A percentile compares a stretch with the other conserved stretches of the same genome.
These are phyloP conservation scores for Alternaria dauci DNA, from an alignment of 2,329 filamentous ascomycete genomes.

Conservation along the genomic window DNA sequence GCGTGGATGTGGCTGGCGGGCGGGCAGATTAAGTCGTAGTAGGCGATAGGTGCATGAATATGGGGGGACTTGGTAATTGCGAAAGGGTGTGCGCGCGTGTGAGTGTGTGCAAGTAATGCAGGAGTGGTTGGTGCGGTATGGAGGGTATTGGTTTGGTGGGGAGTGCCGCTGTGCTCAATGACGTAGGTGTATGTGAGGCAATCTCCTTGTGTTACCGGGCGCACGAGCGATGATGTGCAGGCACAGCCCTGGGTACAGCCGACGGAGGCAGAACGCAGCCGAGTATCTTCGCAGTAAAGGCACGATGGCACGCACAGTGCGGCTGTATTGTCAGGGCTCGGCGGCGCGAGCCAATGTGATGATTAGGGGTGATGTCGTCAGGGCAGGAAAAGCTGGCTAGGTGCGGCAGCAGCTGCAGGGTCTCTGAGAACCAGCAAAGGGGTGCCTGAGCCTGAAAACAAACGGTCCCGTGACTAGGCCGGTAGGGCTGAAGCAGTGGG, in stretches of 20 bases:
- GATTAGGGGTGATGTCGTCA: neutral
- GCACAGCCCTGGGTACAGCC: constrained; percentile 9
- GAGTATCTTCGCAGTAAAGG: neutral
- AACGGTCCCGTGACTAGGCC: constrained; percentile 14
- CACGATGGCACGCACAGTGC: constrained; percentile 3
- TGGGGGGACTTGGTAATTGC: constrained; percentile 18
- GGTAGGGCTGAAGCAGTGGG: constrained; percentile 15
- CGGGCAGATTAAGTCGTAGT: constrained; percentile 14
- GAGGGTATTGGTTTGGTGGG: constrained; percentile 17
- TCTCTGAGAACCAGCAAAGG: constrained; percentile 7
- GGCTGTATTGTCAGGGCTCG: neutral
- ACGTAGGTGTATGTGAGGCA: constrained; percentile 14
- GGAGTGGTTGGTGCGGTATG: constrained; percentile 15
- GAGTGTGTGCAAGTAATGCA: constrained; percentile 4
- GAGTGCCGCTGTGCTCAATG: constrained; percentile 17
- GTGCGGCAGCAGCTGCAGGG: constrained; percentile 11
- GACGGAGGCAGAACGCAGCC: neutral
- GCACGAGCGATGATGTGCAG: constrained; percentile 14
- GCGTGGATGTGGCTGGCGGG: constrained; percentile 21
- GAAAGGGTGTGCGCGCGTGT: neutral
- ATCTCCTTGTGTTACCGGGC: constrained; percentile 1
- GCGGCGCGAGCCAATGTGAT: neutral
- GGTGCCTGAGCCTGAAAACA: neutral
- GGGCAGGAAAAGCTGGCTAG: constrained; percentile 9
- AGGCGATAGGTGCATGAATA: constrained; percentile 38